Conservation (phyloP, 495 filamentous ascomycete genomes). For the Amniculicola lignicola region DNA sequence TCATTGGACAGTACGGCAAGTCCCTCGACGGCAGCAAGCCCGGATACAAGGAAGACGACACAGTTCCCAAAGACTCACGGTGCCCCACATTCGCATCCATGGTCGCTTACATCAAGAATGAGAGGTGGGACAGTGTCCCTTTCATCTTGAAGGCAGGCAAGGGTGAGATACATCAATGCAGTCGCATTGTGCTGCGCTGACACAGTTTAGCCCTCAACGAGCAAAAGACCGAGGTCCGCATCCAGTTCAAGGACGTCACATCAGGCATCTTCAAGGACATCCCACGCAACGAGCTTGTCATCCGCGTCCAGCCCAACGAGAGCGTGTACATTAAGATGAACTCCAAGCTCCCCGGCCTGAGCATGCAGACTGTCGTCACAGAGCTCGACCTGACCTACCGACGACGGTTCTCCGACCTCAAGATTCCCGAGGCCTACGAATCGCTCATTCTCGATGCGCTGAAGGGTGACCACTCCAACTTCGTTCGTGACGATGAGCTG, state of each 20-base stretch:
- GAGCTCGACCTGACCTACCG: slow-evolving; percentile 98
- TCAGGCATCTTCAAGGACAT: slow-evolving; percentile 99
- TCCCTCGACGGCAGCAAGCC: slow-evolving; percentile 97
- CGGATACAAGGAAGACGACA: slow-evolving; percentile 97
- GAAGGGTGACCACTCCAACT: slow-evolving; percentile 99
- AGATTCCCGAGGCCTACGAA: slow-evolving; percentile 99
- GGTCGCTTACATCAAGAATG: slow-evolving; percentile 98
- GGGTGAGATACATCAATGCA: no score
- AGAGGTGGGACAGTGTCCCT: slow-evolving; percentile 98
- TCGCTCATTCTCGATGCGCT: slow-evolving; percentile 94
- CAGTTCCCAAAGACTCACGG: slow-evolving; percentile 92
- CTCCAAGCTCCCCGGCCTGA: slow-evolving; percentile 95
- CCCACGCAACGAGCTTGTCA: slow-evolving; percentile 97
- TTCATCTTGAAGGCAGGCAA: slow-evolving; percentile 99
- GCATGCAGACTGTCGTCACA: slow-evolving; percentile 99
- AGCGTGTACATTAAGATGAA: slow-evolving; percentile 99
- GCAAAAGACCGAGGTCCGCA: slow-evolving; percentile 99
- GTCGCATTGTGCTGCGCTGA: no score
- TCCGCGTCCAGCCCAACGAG: slow-evolving; percentile 99
- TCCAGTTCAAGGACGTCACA: slow-evolving; percentile 98
- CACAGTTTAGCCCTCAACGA: slow-evolving; percentile 96
- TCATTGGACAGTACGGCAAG: slow-evolving; percentile 97
- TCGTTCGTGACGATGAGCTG: slow-evolving; percentile 97
- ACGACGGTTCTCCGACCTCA: slow-evolving; percentile 96
- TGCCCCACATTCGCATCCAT: slow-evolving; percentile 98